Evolutionary conservation across 208 protist genomes (phyloP).

Genomic region (Acanthamoeba royreba): DNA sequence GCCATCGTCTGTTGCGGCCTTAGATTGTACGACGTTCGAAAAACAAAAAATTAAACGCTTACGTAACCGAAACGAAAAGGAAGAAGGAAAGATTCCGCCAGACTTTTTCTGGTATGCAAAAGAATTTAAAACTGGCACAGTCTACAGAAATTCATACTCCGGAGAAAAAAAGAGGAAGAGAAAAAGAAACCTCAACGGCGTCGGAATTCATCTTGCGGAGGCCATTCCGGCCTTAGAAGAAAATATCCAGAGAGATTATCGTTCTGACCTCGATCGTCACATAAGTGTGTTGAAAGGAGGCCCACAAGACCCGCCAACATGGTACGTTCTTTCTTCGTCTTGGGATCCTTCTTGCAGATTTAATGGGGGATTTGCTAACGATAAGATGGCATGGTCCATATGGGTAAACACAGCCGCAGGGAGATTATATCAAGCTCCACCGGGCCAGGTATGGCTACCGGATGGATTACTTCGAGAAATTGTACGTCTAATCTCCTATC

Average conservation of each 20-base stretch:
- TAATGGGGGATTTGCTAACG: not conserved
- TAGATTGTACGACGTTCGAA: not conserved
- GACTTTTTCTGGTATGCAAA: not conserved
- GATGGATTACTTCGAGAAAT: constrained; percentile 96
- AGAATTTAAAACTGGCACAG: too few relatives aligned
- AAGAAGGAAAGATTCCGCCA: not conserved
- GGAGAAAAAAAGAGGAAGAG: not conserved
- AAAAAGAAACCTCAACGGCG: not conserved
- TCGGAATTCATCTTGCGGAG: too few relatives aligned
- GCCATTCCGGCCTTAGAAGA: too few relatives aligned
- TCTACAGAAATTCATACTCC: not conserved
- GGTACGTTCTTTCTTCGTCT: not conserved
- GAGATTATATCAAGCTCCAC: constrained; percentile 98
- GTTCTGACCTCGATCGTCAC: too few relatives aligned
- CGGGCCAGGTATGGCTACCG: constrained; percentile 96
- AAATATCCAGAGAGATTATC: too few relatives aligned
- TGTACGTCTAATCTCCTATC: not conserved
- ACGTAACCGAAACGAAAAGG: not conserved
- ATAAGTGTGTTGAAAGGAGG: too few relatives aligned
- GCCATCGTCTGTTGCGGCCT: not conserved
- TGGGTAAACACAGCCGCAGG: constrained; percentile 88
- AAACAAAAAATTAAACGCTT: not conserved
- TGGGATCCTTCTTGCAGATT: not conserved
- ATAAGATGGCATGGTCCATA: not conserved
- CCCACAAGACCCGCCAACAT: not conserved